Evolutionary conservation across 1,139 yeast species (phyloP), one percentile per base, ranked within the genome.

Genomic region (Ogataea hybrid): DNA sequence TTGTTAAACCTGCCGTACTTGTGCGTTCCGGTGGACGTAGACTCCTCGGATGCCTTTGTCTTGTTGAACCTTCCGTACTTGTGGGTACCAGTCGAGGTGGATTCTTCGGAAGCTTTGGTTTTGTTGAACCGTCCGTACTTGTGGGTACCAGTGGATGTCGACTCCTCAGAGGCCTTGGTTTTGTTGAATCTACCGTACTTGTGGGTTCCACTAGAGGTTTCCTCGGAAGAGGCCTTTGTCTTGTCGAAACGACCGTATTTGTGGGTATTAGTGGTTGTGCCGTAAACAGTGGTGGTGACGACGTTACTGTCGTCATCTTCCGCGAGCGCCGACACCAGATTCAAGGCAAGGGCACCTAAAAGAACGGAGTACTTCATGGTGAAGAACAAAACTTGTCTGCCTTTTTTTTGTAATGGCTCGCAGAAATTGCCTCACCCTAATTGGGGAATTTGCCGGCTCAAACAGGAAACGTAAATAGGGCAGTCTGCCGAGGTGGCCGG

Each of bases 161-260:
- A 51, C 17, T 62, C 53, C 14, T 62, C 43, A 11, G 70, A 57
- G 16, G 55, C 50, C 53, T 58, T 58, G 52, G 79, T 72, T 60
- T 74, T 70, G 68, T 73, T 66, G 57, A 72, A 75, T 60, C 68
- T 70, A 46, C 80, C 79, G 43, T 59, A 58, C 49, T 60, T 68
- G 62, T 70, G 75, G 43, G 76, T 71, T 39, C 71, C 73, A 37
- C 71, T 54, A 17, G 67, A 52, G 28, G 71, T 46, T 8, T 57
- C 43, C 6, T 59, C 38, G 11, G 64, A 47, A 7, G 54, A 47
- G 12, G 56, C 51, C 50, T 56, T 54, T 46, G 77, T 71, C 59
- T 74, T 70, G 68, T 73, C 68, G 57, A 72, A 75, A 59, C 69
- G 70, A 46, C 80, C 79, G 44, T 59, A 59, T 50, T 39, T 47